Base-by-base conservation (phyloP, 495 filamentous ascomycete genomes). In the Trichoderma orchidacearum region DNA sequence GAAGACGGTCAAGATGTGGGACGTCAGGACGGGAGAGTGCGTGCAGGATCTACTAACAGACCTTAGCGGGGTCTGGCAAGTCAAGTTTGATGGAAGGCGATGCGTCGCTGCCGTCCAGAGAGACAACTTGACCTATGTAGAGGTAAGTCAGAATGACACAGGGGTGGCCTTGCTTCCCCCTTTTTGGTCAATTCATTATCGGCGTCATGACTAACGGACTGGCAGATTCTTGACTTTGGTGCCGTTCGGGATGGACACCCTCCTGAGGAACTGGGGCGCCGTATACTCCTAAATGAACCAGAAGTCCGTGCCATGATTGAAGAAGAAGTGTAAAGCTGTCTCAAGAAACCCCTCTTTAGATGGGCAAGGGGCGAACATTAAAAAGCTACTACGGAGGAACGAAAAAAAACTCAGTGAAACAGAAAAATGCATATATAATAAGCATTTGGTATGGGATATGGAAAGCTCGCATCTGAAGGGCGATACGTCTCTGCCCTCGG, bases 1-100 rank as follows among this genome's bases (percentile, higher is more conserved):
- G 68, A 83, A 90, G 62, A 96, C 89, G 21, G 72, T 99, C 59
- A 99, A 99, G 75, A 94, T 99, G 89, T 99, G 94, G 94, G 89
- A 97, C 69, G 85, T 96, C 32, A 81, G 83, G 60, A 93, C 82
- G 25, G 93, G 93, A 53, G 88, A 95, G 56, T 96, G 90, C 68
- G 85, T 96, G 38, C 84, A 90, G 58, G 93, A 99, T 72, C 81
- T 99, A 27, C 78, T 99, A 60, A 96, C 89, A n/a, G 90, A 96
- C 65, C 77, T 99, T 56, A 90, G 85, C 62, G 89, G 90, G 8
- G 93, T 99, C 36, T 99, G 93, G 93, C 93, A 99, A 72, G 93
- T 99, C 63, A 90, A 90, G 65, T 99, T 99, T 70, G 90, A 99
- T 67, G 88, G 95, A 66, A 79, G 93, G 58, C 77, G 90, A 68